phyloP scores from a whole-genome alignment of 192 early-diverging fungal species.

The Rhizoclosmatium sp. region DNA sequence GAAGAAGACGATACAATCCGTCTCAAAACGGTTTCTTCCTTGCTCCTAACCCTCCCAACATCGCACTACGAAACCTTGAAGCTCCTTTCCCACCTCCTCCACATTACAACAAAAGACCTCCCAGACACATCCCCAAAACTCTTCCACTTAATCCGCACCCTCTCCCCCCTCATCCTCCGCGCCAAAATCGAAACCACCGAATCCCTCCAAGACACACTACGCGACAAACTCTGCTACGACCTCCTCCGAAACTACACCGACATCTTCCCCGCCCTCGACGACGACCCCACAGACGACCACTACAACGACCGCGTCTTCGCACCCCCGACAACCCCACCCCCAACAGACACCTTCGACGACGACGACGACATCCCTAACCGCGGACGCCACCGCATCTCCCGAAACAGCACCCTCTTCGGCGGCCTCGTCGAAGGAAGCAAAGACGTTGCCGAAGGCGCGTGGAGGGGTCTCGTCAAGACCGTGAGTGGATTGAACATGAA shows the following conservation, averaged over 20 bases:
- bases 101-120: slow-evolving; percentile 29
- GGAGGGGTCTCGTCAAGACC: neutral
- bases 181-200: slow-evolving; percentile 37
- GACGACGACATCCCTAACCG: neutral
- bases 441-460: neutral
- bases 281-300: neutral
- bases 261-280: slow-evolving; percentile 31
- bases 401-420: neutral
- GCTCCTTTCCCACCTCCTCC: slow-evolving; percentile 41
- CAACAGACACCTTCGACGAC: slow-evolving; percentile 35
- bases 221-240: slow-evolving; percentile 41
- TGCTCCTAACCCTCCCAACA: slow-evolving; percentile 37
- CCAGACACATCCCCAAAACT: slow-evolving; percentile 31
- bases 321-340: slow-evolving; percentile 15
- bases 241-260: slow-evolving; percentile 39
- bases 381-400: neutral
- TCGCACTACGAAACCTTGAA: slow-evolving; percentile 47
- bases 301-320: slow-evolving; percentile 16
- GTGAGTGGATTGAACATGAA: no score
- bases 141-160: slow-evolving; percentile 29
- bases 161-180: slow-evolving; percentile 47
- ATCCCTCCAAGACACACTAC: slow-evolving; percentile 37
- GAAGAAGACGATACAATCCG: slow-evolving; percentile 44
- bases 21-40: slow-evolving; percentile 36
- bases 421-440: neutral